Base-by-base conservation (phyloP, 2,329 filamentous ascomycete species). In the Aspergillus brasiliensis region DNA sequence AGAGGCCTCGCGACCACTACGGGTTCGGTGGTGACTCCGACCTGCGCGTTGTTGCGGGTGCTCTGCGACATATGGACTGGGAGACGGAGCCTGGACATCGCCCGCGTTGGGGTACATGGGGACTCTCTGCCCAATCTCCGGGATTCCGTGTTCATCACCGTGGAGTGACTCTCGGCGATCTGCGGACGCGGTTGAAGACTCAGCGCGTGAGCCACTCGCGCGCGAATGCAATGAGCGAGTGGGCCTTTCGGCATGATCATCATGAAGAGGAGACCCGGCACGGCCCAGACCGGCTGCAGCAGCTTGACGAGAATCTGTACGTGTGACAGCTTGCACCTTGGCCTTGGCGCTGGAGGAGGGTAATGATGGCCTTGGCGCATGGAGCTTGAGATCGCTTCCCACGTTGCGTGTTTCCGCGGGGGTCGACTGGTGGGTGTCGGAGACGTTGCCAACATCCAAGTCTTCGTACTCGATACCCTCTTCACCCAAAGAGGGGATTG, bases 21-120 rank as follows among this genome's bases (percentile, higher is more conserved):
- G 86, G 77, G 86, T 91, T 63, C 92, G 88, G 56, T 83, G 80
- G 71, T 93, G 90, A 62, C 87, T 77, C 65, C 81, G 83, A 62
- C 82, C 81, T 66, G 76, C 65, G 62, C 75, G 73, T 73, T 82
- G 71, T 38, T 55, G 11, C 80, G 81, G 64, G 86, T 42, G 73
- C 19, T 78, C 72, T 51, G 74, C 71, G 51, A 75, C 70, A 60
- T 77, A 80, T 8, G 88, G 89, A 2, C 87, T 85, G 1, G 93
- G 92, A 2, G 93, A 95, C 2, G 95, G 95, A 13, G 95, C 95
- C 79, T 99, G 95, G 8, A 98, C 95, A 73, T 98, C 94, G 62
- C 95, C 95, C 46, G 95, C 91, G 73, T 95, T 87, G 56, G 89
- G 90, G 73, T 95, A 90, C 91, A 99, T 95, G 52, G 95, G 95